These are phyloP conservation scores for Rosa multiflora DNA, from an alignment of 306 rosid species.

Conservation along the genomic window DNA sequence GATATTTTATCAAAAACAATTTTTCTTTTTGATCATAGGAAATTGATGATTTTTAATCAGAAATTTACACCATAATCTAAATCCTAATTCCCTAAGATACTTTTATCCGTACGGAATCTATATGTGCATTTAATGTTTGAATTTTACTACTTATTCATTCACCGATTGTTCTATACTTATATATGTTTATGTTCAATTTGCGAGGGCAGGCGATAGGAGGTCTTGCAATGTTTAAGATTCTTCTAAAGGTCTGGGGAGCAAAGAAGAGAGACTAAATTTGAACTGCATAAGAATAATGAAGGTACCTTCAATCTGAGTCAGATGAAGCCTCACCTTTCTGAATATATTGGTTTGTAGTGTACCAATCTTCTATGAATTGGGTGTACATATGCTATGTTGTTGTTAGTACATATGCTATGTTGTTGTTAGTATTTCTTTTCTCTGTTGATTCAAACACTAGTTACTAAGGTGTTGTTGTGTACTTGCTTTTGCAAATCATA, in stretches of 20 bases:
- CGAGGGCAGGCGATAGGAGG: conserved; percentile 58
- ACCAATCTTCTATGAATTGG: conserved; percentile 3
- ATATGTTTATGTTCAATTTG: background rate
- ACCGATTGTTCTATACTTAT: background rate
- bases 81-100: too few relatives aligned
- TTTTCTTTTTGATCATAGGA: too few relatives aligned
- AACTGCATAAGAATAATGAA: conserved; percentile 63
- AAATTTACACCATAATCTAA: too few relatives aligned
- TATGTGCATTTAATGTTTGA: too few relatives aligned
- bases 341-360: background rate
- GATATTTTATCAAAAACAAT: background rate
- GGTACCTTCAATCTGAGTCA: conserved; percentile 46
- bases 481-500: background rate
- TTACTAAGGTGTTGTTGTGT: conserved; percentile 1
- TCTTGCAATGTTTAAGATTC: conserved; percentile 54
- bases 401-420: background rate
- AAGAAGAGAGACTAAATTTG: conserved; percentile 60
- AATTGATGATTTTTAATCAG: too few relatives aligned
- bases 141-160: background rate
- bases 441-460: background rate
- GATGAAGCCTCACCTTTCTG: conserved; percentile 50
- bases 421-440: background rate
- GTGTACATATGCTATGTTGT: background rate
- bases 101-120: too few relatives aligned
- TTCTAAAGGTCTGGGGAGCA: conserved; percentile 56